These are phyloP conservation scores for Salvia hispanica DNA, from an alignment of 257 asterid species.

Conservation along the genomic window DNA sequence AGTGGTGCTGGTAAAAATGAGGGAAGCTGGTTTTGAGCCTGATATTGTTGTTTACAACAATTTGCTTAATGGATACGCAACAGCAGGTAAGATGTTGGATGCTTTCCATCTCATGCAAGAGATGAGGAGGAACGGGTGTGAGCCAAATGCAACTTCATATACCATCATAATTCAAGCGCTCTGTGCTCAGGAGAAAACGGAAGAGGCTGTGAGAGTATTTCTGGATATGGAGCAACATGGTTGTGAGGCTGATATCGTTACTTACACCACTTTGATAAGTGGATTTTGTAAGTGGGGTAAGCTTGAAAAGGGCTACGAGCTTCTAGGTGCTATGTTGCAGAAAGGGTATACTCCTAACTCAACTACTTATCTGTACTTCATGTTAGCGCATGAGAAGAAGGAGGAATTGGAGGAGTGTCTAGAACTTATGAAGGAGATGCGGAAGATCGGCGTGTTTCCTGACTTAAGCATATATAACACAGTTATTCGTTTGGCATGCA, in stretches of 20 bases:
- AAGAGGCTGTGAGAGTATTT: conserved; percentile 69
- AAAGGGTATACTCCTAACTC: conserved; percentile 66
- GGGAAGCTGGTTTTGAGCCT: conserved; percentile 89
- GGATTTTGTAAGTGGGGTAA: conserved; percentile 90
- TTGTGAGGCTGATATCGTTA: conserved; percentile 72
- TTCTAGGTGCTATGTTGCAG: conserved; percentile 66
- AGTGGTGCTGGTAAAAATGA: conserved; percentile 76
- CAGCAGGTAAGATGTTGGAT: conserved; percentile 72
- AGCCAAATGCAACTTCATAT: conserved; percentile 75
- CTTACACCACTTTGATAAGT: conserved; percentile 79
- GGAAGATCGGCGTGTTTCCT: conserved; percentile 56
- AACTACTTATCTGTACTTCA: conserved; percentile 70
- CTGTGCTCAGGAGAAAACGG: conserved; percentile 74
- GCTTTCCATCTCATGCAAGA: conserved; percentile 79
- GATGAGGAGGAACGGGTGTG: conserved; percentile 67
- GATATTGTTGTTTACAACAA: conserved; percentile 88
- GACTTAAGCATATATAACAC: conserved; percentile 63
- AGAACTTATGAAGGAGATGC: conserved; percentile 75
- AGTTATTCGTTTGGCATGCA: conserved; percentile 68
- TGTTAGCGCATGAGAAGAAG: conserved; percentile 89
- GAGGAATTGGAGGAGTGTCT: conserved; percentile 79
- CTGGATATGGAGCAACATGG: conserved; percentile 69
- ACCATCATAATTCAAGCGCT: conserved; percentile 84
- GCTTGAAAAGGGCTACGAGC: conserved; percentile 61
- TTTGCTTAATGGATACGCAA: conserved; percentile 76